A percentile compares a stretch with the other conserved stretches of the same genome.
phyloP scores from a whole-genome alignment of 495 filamentous ascomycete species.

The Daldinia vernicosa region DNA sequence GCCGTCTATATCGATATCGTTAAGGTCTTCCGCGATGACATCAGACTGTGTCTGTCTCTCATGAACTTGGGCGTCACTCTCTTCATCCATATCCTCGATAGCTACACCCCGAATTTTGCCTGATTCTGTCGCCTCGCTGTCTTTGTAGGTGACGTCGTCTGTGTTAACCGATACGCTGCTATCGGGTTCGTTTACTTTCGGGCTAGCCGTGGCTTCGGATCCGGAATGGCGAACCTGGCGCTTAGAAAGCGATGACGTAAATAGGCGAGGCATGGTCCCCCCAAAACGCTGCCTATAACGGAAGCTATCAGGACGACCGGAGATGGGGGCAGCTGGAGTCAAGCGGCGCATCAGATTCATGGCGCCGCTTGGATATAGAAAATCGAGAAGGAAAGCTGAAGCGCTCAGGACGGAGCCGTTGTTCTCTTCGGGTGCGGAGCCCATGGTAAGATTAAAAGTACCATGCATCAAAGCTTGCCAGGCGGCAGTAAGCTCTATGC shows the following conservation, averaged over 20 bases:
- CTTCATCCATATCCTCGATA: background rate
- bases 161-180: background rate
- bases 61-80: background rate
- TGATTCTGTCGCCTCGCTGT: background rate
- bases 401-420: conserved; percentile 46
- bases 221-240: background rate
- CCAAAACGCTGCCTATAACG: conserved; percentile 19
- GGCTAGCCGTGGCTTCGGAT: background rate
- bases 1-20: background rate
- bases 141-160: background rate
- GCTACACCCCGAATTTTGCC: background rate
- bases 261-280: conserved; percentile 35
- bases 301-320: conserved; percentile 18
- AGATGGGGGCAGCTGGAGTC: conserved; percentile 28
- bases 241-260: conserved; percentile 35
- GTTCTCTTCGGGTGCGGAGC: conserved; percentile 19
- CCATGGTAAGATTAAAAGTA: conserved; percentile 27
- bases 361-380: conserved; percentile 67
- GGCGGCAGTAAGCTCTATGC: conserved; percentile 63
- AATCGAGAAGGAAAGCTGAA: conserved; percentile 64
- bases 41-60: background rate
- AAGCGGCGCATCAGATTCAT: conserved; percentile 58
- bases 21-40: background rate
- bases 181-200: conserved; percentile 3
- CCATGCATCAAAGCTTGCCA: conserved; percentile 55